A percentile compares a stretch with the other conserved stretches of the same genome.
These are phyloP conservation scores for Colletotrichum tabaci DNA, from an alignment of 2,329 filamentous ascomycete species.

Conservation along the genomic window DNA sequence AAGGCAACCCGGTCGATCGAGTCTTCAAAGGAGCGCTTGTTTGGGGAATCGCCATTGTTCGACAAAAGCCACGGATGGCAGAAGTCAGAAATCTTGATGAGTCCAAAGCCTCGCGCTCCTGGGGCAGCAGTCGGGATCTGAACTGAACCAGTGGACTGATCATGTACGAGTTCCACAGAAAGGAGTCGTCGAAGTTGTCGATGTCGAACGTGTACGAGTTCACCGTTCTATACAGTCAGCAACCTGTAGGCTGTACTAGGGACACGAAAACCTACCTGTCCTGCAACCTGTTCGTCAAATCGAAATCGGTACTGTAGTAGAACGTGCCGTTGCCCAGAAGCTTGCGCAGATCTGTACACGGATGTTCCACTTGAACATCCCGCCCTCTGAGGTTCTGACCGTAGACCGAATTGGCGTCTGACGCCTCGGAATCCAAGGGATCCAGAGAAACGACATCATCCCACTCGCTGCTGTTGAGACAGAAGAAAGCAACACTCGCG, in stretches of 20 bases:
- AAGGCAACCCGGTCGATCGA: conserved; percentile 79
- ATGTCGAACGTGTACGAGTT: conserved; percentile 88
- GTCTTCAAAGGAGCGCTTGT: conserved; percentile 79
- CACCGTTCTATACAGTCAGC: conserved; percentile 68
- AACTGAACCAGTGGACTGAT: conserved; percentile 94
- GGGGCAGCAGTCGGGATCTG: conserved; percentile 81
- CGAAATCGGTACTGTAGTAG: conserved; percentile 99
- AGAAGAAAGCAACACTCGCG: conserved; percentile 90
- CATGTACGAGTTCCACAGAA: conserved; percentile 99
- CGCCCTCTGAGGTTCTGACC: conserved; percentile 71
- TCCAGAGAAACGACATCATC: conserved; percentile 79
- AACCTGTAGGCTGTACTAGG: conserved; percentile 39
- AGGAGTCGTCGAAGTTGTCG: conserved; percentile 91
- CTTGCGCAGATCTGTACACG: conserved; percentile 92
- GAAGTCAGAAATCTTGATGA: conserved; percentile 90
- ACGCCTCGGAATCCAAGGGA: conserved; percentile 63
- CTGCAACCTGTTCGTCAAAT: conserved; percentile 93
- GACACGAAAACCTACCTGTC: conserved; percentile 72
- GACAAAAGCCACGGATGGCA: conserved; percentile 93
- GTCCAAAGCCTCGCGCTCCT: conserved; percentile 86
- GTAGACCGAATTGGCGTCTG: conserved; percentile 64
- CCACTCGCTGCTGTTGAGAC: conserved; percentile 88
- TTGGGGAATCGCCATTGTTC: conserved; percentile 87
- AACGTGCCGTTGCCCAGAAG: conserved; percentile 94
- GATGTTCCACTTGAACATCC: conserved; percentile 84